Evolutionary conservation across 2,329 filamentous ascomycete species (phyloP).

Genomic region (Colletotrichum spinosum): DNA sequence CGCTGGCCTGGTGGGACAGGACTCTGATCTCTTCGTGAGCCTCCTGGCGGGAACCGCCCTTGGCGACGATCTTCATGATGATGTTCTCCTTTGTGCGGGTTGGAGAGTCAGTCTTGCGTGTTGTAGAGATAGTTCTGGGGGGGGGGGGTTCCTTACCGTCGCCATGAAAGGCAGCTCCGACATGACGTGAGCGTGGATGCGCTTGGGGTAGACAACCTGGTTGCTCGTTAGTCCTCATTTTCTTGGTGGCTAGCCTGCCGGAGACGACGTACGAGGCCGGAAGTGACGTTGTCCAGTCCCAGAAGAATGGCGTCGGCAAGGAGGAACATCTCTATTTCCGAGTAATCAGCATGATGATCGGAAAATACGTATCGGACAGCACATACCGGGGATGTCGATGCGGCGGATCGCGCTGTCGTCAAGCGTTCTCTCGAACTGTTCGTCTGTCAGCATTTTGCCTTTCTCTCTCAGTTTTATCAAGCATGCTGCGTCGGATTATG

Average conservation of each 20-base stretch:
- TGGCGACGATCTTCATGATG: slow-evolving; percentile 81
- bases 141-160: slow-evolving; percentile 51
- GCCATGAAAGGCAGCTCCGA: slow-evolving; percentile 90
- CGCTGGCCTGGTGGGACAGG: slow-evolving; percentile 79
- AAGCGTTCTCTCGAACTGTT: slow-evolving; percentile 76
- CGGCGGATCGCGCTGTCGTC: slow-evolving; percentile 79
- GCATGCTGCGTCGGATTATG: no score
- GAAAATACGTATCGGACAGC: slow-evolving; percentile 54
- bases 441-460: background rate
- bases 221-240: background rate
- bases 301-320: slow-evolving; percentile 76
- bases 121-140: background rate
- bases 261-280: slow-evolving; percentile 59
- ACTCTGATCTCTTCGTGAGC: slow-evolving; percentile 90
- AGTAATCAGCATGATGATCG: no score
- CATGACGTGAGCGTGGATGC: slow-evolving; percentile 75
- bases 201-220: slow-evolving; percentile 70
- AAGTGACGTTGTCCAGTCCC: slow-evolving; percentile 74
- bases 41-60: slow-evolving; percentile 80
- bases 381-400: slow-evolving; percentile 11
- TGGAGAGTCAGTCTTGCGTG: background rate
- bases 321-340: slow-evolving; percentile 67
- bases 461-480: no score
- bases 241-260: background rate
- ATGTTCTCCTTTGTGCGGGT: slow-evolving; percentile 61